phyloP scores from a whole-genome alignment of 2,329 filamentous ascomycete species.

The Exophiala phaeomuriformis region DNA sequence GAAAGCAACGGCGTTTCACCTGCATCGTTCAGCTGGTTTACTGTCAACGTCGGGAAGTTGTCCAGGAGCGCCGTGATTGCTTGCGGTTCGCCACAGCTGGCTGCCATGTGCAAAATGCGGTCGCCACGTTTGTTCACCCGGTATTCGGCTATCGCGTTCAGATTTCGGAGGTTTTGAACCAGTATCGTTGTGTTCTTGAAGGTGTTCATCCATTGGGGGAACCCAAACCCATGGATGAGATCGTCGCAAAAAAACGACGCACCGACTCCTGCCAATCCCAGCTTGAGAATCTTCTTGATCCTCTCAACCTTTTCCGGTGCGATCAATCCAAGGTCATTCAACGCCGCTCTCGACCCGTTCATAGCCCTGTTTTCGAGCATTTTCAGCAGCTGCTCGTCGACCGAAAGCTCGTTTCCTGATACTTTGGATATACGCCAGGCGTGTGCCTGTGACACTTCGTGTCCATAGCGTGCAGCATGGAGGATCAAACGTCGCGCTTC shows the following conservation, averaged over 20 bases:
- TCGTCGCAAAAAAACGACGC: neutral
- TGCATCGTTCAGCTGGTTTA: neutral
- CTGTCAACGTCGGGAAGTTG: neutral
- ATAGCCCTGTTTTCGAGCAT: neutral
- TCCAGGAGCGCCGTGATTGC: neutral
- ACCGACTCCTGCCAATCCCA: conserved; percentile 1
- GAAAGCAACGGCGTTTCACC: conserved; percentile 1
- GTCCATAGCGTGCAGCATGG: neutral
- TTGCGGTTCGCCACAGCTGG: neutral
- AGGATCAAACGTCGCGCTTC: neutral
- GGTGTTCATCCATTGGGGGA: conserved; percentile 2
- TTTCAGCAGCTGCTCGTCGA: neutral
- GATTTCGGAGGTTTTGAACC: neutral
- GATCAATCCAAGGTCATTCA: neutral
- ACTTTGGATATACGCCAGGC: neutral
- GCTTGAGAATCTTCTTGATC: neutral
- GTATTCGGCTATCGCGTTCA: neutral
- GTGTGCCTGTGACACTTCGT: conserved; percentile 1
- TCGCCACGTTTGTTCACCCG: conserved; percentile 2
- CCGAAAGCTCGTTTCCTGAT: neutral
- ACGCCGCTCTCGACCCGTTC: neutral
- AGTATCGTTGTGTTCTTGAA: neutral
- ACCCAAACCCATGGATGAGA: neutral
- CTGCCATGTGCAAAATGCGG: conserved; percentile 1
- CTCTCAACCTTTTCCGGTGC: neutral